Conservation (phyloP, 495 filamentous ascomycete genomes). For the Neurospora sp. region DNA sequence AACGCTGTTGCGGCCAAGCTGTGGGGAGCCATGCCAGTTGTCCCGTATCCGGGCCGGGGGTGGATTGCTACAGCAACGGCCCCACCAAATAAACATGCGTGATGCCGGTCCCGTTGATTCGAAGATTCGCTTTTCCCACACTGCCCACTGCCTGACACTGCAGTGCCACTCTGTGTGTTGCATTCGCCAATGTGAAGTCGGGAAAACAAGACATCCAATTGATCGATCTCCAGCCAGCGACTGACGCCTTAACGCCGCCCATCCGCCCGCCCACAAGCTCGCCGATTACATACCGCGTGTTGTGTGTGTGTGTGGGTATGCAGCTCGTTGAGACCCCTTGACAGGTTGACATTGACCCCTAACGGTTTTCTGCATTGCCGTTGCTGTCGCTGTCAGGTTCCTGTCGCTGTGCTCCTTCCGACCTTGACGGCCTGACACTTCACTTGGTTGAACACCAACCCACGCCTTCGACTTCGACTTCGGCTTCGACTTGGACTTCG, state of each 20-base stretch:
- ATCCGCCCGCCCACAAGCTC: neutral
- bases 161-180: neutral
- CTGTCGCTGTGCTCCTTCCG: neutral
- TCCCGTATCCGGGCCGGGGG: neutral
- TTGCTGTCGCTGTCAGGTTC: neutral
- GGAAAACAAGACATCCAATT: neutral
- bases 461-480: neutral
- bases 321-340: neutral
- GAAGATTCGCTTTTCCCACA: neutral
- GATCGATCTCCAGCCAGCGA: neutral
- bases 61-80: conserved; percentile 7
- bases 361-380: neutral
- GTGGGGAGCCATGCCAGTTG: neutral
- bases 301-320: neutral
- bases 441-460: neutral
- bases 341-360: neutral
- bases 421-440: neutral
- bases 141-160: neutral
- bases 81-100: conserved; percentile 8
- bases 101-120: neutral
- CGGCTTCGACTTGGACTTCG: neutral
- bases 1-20: neutral
- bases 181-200: neutral
- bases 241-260: neutral
- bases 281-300: neutral